Percentiles rank a stretch among this genome's conserved stretches.
These are phyloP conservation scores for Endoconidiophora polonica DNA, from an alignment of 2,329 filamentous ascomycete genomes.

Conservation along the genomic window DNA sequence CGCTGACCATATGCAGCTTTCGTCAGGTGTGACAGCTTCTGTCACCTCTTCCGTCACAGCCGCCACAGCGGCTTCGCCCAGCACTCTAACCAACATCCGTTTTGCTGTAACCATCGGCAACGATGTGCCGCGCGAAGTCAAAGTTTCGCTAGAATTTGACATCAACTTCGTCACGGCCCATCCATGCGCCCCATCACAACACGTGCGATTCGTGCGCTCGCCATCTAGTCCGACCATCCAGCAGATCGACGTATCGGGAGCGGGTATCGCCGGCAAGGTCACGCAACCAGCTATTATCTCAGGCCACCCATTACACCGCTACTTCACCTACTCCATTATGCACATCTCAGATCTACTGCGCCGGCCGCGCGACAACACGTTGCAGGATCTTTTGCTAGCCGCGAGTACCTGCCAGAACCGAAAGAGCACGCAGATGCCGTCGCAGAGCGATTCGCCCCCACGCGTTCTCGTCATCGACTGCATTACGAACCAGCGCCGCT, in stretches of 20 bases:
- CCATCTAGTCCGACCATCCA: slow-evolving; percentile 43
- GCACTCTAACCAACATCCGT: slow-evolving; percentile 20
- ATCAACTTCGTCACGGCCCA: slow-evolving; percentile 50
- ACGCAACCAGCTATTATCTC: slow-evolving; percentile 30
- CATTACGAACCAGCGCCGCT: slow-evolving; percentile 33
- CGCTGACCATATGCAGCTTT: slow-evolving; percentile 5
- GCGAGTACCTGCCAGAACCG: slow-evolving; percentile 18
- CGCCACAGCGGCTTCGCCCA: slow-evolving; percentile 17
- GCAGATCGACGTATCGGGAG: slow-evolving; percentile 35
- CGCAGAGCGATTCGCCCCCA: slow-evolving; percentile 19
- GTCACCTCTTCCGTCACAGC: slow-evolving; percentile 18
- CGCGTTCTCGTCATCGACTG: slow-evolving; percentile 46
- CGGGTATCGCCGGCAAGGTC: slow-evolving; percentile 24
- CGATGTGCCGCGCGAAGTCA: slow-evolving; percentile 14
- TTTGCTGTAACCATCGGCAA: slow-evolving; percentile 22
- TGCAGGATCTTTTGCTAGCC: slow-evolving; percentile 29
- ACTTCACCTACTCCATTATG: slow-evolving; percentile 41
- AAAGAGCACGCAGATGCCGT: slow-evolving; percentile 18
- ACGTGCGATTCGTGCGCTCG: slow-evolving; percentile 41
- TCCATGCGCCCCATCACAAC: slow-evolving; percentile 42
- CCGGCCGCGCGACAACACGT: slow-evolving; percentile 25
- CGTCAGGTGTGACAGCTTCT: slow-evolving; percentile 15
- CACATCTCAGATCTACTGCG: slow-evolving; percentile 40
- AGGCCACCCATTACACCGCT: slow-evolving; percentile 49
- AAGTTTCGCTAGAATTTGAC: slow-evolving; percentile 36